These are phyloP conservation scores for Penicillium angulare DNA, from an alignment of 495 filamentous ascomycete species.

Conservation along the genomic window DNA sequence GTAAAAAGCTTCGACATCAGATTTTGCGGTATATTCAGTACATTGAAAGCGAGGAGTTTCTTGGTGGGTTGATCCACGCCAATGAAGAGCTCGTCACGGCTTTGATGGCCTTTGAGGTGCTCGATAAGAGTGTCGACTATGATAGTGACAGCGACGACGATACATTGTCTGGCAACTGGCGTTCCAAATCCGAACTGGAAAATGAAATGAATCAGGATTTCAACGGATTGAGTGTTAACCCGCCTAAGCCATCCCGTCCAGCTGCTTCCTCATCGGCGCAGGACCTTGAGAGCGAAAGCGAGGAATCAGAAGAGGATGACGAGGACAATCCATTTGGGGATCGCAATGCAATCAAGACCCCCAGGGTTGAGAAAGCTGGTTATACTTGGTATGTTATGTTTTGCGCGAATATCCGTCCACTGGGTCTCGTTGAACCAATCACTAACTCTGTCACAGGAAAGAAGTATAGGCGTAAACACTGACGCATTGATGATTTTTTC, in stretches of 20 bases:
- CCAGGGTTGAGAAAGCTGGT: slow-evolving; percentile 50
- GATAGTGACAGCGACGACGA: slow-evolving; percentile 88
- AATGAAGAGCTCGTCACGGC: slow-evolving; percentile 88
- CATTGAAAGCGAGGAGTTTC: slow-evolving; percentile 78
- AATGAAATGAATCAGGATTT: slow-evolving; percentile 37
- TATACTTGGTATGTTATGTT: slow-evolving; percentile 52
- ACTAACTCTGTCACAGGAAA: slow-evolving; percentile 17
- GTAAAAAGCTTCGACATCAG: slow-evolving; percentile 78
- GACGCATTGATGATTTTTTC: no score
- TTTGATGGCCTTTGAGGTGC: slow-evolving; percentile 88
- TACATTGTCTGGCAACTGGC: slow-evolving; percentile 37
- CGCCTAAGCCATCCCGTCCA: slow-evolving; percentile 43
- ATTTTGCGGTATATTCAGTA: slow-evolving; percentile 87
- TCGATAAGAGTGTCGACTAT: slow-evolving; percentile 93
- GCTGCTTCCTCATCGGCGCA: slow-evolving; percentile 24
- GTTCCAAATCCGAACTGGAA: slow-evolving; percentile 24
- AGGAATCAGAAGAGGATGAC: slow-evolving; percentile 59
- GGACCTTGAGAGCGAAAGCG: slow-evolving; percentile 40
- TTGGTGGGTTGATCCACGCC: slow-evolving; percentile 75
- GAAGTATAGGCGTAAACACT: slow-evolving; percentile 23
- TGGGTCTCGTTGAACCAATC: background rate
- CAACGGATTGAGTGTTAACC: slow-evolving; percentile 40
- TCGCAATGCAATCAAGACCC: slow-evolving; percentile 66
- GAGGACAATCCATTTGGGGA: slow-evolving; percentile 80
- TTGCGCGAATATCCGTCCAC: no score